Evolutionary conservation across 1,139 yeast genomes (phyloP), one percentile per base, ranked within the genome.

Genomic region (Petasospora fabianii): DNA sequence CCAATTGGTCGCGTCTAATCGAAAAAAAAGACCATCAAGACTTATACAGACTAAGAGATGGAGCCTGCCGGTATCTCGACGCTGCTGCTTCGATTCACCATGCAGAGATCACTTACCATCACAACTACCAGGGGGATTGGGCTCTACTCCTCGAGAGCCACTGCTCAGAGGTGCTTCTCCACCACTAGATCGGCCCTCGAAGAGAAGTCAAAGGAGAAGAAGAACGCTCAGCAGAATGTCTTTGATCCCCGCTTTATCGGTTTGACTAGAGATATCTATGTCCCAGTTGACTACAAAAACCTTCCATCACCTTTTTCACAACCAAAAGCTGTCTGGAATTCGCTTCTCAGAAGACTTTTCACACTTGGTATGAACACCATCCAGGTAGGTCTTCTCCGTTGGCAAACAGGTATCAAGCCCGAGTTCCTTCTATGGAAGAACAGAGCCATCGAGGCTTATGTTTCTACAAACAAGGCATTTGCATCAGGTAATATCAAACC

Each of bases 371-470:
- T 78, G 53, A 80, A 80, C 58, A 80, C 85, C 28, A 71, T 75
- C 36, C 80, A 77, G 56, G 77, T 82, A 13, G 83, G 77, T 29
- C 69, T 77, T 50, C 77, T 78, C 55, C 75, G 84, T 48, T 70
- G 75, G 52, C 79, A 76, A 48, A 76, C 83, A 38, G 80, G 80
- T 27, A 64, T 77, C 50, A 77, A 73, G 55, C 85, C 88, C 18
- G 68, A 77, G 34, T 80, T 81, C 58, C 63, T 77, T 34, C 71
- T 77, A 44, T 83, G 90, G 90, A 81, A 80, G 57, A 84, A 83
- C 58, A 72, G 72, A 33, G 87, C 88, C 13, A 73, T 84, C 46
- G 83, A 82, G 50, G 68, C 66, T 37, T 83, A 77, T 56, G 80
- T 79, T 24, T 70, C 73, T 40, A 79, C 83, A 14, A 83, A 84